Evolutionary conservation across 192 early-diverging fungal species (phyloP).

Genomic region (Obelidium mucronatum): DNA sequence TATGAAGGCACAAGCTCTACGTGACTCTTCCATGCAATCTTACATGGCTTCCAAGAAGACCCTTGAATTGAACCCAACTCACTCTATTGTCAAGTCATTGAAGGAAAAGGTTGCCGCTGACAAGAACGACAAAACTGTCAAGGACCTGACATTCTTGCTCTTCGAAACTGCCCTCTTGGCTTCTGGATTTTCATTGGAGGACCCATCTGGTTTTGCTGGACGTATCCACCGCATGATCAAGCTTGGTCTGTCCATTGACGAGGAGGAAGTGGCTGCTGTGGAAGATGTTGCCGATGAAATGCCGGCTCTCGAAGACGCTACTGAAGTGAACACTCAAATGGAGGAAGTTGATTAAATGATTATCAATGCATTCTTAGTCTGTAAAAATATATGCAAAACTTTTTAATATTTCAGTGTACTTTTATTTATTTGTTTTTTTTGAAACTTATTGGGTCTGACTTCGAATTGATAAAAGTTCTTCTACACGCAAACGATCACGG

Average conservation of each 20-base stretch:
- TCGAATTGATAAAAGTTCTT: constrained; percentile 43
- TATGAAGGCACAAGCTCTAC: constrained; percentile 99
- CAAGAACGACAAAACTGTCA: constrained; percentile 99
- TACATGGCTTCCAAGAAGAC: constrained; percentile 99
- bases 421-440: background rate
- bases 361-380: no score
- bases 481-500: constrained; percentile 47
- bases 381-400: no score
- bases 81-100: constrained; percentile 95
- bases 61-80: constrained; percentile 94
- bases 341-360: constrained; percentile 66
- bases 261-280: constrained; percentile 62
- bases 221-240: constrained; percentile 99
- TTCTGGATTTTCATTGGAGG: constrained; percentile 98
- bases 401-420: no score
- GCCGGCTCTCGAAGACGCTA: constrained; percentile 67
- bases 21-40: constrained; percentile 97
- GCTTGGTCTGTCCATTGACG: constrained; percentile 96
- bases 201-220: constrained; percentile 88
- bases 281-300: constrained; percentile 55
- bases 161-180: constrained; percentile 95
- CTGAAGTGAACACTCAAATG: constrained; percentile 59
- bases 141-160: constrained; percentile 93
- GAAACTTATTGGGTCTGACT: background rate
- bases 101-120: constrained; percentile 92